Evolutionary conservation across 176 grass and related monocot genomes (phyloP), one percentile per base, ranked within the genome.

Genomic region (Oryza australiensis): DNA sequence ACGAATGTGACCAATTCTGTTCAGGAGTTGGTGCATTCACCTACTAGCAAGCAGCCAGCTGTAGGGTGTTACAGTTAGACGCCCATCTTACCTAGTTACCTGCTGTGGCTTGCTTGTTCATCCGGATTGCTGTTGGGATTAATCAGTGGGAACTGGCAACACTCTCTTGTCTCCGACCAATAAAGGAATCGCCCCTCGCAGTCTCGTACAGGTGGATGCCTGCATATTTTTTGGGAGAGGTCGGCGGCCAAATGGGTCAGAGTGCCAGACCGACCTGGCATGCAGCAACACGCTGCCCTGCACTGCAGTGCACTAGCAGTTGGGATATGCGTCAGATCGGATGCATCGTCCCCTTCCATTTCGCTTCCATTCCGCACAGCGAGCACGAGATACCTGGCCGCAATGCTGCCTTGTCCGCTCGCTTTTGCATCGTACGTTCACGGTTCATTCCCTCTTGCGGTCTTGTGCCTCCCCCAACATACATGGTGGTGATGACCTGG

Each of bases 281-380:
- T 5, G 65, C 49, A 38, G 63, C 11, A 27, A 24, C 34, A 5
- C 26, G 63, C 63, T 65, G 63, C 1, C 13, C 24, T 14, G 41
- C 41, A 12, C 43, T 45, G 48, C 16, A 2, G 18, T 16, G 64
- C 26, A 2, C 24, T 5, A 8, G 55, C 72, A 8, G 0, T 23
- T 63, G 49, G 48, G 85, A 3, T 53, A 10, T 68, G 73, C 73
- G 73, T 82, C 65, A 60, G 63, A 57, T 60, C 13, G 65, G 26
- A 49, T 29, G 24, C 76, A 40, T 43, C 45, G 29, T 45, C 62
- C 51, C 35, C 33, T 75, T 69, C 66, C 73, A 16, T 77, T 82
- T 32, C 63, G 5, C 62, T 75, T 69, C 66, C 73, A 16, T 77
- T 82, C 41, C 63, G 5, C 62, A 12, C 12, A 13, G 28, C 12